Base-by-base conservation (phyloP, 2,329 filamentous ascomycete species). In the Decorospora gaudefroyi region DNA sequence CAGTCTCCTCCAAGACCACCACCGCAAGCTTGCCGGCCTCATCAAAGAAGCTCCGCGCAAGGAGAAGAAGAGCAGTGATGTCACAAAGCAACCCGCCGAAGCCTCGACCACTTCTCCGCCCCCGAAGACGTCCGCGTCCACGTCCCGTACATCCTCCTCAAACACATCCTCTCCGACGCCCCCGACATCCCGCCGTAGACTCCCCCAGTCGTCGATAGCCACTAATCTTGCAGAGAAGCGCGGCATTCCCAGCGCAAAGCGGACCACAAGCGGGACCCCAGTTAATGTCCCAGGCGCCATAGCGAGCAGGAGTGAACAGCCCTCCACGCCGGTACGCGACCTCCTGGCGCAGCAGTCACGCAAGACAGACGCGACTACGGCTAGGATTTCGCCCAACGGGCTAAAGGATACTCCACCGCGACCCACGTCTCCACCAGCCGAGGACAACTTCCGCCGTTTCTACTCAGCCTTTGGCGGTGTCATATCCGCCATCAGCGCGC, bases 401-500 rank as follows among this genome's bases (percentile, higher is more conserved):
- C 47, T 49, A 1, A 47, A 41, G 16, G 51, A 50, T n/a, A 41
- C 38, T 2, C 3, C 51, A 4, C 16, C 33, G 18, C 51, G 49
- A 15, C 51, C 65, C 9, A 25, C 53, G 1, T 53, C 62, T 10
- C 55, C 65, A 0, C 59, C 62, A 0, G 53, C 72, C 1, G 89
- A 95, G 21, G 90, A 92, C 43, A 86, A 88, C 4, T 99, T 96
- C 65, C 83, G 88, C 5, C 83, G 85, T 40, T 99, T 97, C 72
- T 99, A 97, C 72, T 91, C 81, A 46, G 90, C 90, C 1, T 96
- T 96, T 62, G 90, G 91, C 42, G 89, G 82, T 40, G 81, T 96
- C 33, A 88, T 97, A 64, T 93, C 90, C 49, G 87, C 86, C 58
- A 82, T 97, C 9, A 95, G 92, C 0, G 90, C 91, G 0, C 91